A percentile compares a stretch with the other conserved stretches of the same genome.
phyloP scores from a whole-genome alignment of 139 green algal species.

The Deuterostichococcus epilithicus region DNA sequence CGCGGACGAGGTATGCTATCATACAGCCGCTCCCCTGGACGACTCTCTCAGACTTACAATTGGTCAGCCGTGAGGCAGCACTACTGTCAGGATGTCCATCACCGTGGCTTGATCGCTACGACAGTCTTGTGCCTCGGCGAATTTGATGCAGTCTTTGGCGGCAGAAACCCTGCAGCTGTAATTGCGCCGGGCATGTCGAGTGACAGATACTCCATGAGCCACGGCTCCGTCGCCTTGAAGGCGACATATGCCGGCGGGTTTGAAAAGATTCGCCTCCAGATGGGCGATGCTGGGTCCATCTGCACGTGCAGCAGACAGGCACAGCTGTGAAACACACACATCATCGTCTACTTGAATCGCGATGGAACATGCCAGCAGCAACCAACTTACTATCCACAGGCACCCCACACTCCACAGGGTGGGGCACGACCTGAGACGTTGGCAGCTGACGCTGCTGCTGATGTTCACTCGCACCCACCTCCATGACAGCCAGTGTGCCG shows the following conservation, averaged over 20 bases:
- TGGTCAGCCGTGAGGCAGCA: too few relatives aligned
- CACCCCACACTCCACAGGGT: too few relatives aligned
- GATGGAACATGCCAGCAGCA: too few relatives aligned
- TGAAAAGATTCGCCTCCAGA: conserved; percentile 56
- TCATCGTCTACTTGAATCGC: too few relatives aligned
- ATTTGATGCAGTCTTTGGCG: conserved; percentile 28
- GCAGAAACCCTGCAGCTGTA: conserved; percentile 41
- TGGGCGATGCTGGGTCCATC: conserved; percentile 62
- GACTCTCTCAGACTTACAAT: too few relatives aligned
- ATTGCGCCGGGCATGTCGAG: conserved; percentile 52
- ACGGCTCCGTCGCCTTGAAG: conserved; percentile 80
- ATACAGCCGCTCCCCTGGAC: too few relatives aligned
- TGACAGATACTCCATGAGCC: conserved; percentile 60
- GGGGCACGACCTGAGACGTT: too few relatives aligned
- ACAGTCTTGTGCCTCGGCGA: conserved; percentile 57
- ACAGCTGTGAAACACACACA: not conserved
- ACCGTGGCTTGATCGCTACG: conserved; percentile 46
- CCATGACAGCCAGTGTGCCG: conserved; percentile 42
- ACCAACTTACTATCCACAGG: too few relatives aligned
- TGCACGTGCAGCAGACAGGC: conserved; percentile 36
- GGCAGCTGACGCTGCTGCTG: not conserved
- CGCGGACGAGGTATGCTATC: too few relatives aligned
- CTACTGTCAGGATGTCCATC: not conserved
- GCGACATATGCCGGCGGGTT: conserved; percentile 71
- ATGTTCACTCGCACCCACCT: conserved; percentile 8